Conservation (phyloP, 306 rosid genomes). For the Cucurbita pepo region DNA sequence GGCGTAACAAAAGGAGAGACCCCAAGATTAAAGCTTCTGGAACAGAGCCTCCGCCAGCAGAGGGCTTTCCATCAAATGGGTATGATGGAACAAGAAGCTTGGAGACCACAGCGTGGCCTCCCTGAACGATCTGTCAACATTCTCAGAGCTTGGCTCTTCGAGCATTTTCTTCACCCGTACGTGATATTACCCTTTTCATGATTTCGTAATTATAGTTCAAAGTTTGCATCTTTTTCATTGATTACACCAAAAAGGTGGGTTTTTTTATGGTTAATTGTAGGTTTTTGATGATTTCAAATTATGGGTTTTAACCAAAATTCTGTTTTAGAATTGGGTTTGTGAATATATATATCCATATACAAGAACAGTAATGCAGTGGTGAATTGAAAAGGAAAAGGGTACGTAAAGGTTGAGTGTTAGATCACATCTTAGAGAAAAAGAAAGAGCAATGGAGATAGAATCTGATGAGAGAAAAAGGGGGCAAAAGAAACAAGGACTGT, state of each 20-base stretch:
- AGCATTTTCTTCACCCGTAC: conserved; percentile 98
- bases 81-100: conserved; percentile 98
- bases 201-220: not conserved
- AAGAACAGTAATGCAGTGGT: too few species aligned
- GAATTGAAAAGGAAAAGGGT: not conserved
- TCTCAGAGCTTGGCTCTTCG: conserved; percentile 97
- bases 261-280: not conserved
- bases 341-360: too few species aligned
- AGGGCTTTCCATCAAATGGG: conserved; percentile 94
- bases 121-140: conserved; percentile 98
- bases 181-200: conserved; percentile 5
- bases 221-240: not conserved
- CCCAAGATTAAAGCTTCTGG: conserved; percentile 72
- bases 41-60: conserved; percentile 82
- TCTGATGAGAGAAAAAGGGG: not conserved
- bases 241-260: not conserved
- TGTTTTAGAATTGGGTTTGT: too few species aligned
- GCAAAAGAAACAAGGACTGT: not conserved
- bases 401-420: not conserved
- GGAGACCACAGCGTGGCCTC: conserved; percentile 97
- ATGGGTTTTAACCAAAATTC: too few species aligned
- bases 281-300: not conserved
- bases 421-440: not conserved
- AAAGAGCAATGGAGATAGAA: not conserved
- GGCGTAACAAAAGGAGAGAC: conserved; percentile 96